Evolutionary conservation across 2,329 filamentous ascomycete genomes (phyloP).

Genomic region (Colletotrichum sp.): DNA sequence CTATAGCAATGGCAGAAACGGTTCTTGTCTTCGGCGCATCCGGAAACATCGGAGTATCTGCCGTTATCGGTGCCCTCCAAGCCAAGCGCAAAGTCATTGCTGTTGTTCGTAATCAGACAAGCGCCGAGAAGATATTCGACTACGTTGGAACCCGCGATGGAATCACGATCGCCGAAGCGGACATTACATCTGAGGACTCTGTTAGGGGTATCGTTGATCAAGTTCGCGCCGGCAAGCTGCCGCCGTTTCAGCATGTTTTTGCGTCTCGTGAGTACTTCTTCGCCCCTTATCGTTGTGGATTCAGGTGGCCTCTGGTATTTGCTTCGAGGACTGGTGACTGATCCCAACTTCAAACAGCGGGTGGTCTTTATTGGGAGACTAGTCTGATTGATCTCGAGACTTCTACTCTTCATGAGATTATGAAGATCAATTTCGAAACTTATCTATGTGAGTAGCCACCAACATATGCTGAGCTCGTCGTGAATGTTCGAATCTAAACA

Average conservation of each 20-base stretch:
- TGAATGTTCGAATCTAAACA: too few species aligned
- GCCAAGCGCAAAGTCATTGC: slow-evolving; percentile 37
- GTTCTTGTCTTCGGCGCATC: slow-evolving; percentile 43
- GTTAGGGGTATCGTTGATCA: slow-evolving; percentile 38
- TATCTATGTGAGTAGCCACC: slow-evolving; percentile 32
- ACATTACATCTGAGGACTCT: slow-evolving; percentile 33
- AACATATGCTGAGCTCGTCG: too few species aligned
- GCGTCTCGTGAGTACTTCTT: slow-evolving; percentile 27
- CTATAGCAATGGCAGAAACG: slow-evolving; percentile 25
- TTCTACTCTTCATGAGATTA: slow-evolving; percentile 24
- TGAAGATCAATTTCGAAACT: slow-evolving; percentile 29
- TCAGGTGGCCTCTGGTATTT: not conserved
- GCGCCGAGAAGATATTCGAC: slow-evolving; percentile 36
- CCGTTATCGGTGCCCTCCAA: slow-evolving; percentile 32
- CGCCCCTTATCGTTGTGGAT: not conserved
- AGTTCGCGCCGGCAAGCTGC: slow-evolving; percentile 35
- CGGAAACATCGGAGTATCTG: slow-evolving; percentile 41
- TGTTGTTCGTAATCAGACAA: slow-evolving; percentile 38
- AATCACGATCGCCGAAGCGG: slow-evolving; percentile 36
- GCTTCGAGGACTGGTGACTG: not conserved
- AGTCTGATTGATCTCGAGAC: slow-evolving; percentile 27
- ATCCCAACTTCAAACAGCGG: slow-evolving; percentile 23
- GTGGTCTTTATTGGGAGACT: slow-evolving; percentile 26
- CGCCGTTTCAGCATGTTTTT: slow-evolving; percentile 43
- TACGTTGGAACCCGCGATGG: slow-evolving; percentile 30